phyloP scores from a whole-genome alignment of 306 rosid species.

The Cucumis hystrix region DNA sequence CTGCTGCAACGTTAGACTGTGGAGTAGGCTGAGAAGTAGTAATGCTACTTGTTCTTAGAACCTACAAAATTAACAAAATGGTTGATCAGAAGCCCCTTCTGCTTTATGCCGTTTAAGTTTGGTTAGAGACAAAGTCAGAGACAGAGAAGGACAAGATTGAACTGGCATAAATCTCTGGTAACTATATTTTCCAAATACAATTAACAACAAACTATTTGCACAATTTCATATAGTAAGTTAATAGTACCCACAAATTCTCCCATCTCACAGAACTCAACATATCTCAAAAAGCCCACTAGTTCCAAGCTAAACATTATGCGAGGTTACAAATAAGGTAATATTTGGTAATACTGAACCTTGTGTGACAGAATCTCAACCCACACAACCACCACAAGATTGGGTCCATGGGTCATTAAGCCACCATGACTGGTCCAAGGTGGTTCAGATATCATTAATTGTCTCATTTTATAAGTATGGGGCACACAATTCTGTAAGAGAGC shows the following conservation, averaged over 20 bases:
- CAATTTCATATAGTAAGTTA: no score
- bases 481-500: background rate
- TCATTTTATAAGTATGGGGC: background rate
- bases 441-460: background rate
- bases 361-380: no score
- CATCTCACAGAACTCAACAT: no score
- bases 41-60: slow-evolving; percentile 53
- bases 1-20: slow-evolving; percentile 61
- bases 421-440: background rate
- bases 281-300: background rate
- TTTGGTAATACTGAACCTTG: background rate
- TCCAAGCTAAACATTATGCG: background rate
- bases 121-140: no score
- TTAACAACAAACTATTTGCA: no score
- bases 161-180: no score
- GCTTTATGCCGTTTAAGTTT: background rate
- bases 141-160: no score
- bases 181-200: no score
- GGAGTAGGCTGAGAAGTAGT: slow-evolving; percentile 60
- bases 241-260: background rate
- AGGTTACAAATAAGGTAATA: no score
- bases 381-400: background rate
- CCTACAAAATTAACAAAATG: slow-evolving; percentile 31
- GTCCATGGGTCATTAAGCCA: background rate
- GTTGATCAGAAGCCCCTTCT: background rate